Base-by-base conservation (phyloP, 345 rosid genomes). In the Eutrema heterophyllum region DNA sequence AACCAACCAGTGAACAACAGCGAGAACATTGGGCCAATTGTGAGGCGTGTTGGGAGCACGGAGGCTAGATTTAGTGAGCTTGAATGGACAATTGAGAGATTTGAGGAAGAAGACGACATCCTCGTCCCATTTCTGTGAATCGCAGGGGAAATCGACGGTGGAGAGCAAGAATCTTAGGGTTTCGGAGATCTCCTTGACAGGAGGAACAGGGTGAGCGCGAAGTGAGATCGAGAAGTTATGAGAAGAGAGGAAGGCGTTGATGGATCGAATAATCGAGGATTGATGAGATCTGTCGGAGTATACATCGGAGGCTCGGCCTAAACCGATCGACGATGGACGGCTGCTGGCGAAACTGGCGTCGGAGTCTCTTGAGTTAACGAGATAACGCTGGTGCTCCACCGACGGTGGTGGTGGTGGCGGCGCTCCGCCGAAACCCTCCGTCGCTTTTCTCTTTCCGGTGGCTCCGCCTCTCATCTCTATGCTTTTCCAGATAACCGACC, bases 341-440 rank as follows among this genome's bases (percentile, higher is more conserved):
- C 96, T 87, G 75, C 98, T 91, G 10, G 93, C 89, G 52, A 88
- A 88, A 61, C 96, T 91, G 16, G 87, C 93, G 77, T 91, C 98
- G 70, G 98, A 94, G 71, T 91, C 96, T n/a, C 98, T 86, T 2
- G 88, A 80, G 41, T 61, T 79, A 2, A 14, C 12, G 11, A 24
- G 56, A 14, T 56, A 76, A 36, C 82, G 79, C 13, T 78, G 71
- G 3, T 68, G 73, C 44, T 78, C 81, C 8, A 61, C 63, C 0
- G 73, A 58, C 12, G 80, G 80, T 38, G 78, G 50, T 9, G 69
- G 73, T n/a, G 56, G 82, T 0, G 73, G 74, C 0, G 70, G 79
- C 0, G 51, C 65, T 62, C 70, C 70, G 44, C 74, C 48, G 72
- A 62, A 82, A 21, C 48, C 38, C 1, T 43, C 74, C 13, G 74